Base-by-base conservation (phyloP, 805 yeast species). In the Ogataea corticis region DNA sequence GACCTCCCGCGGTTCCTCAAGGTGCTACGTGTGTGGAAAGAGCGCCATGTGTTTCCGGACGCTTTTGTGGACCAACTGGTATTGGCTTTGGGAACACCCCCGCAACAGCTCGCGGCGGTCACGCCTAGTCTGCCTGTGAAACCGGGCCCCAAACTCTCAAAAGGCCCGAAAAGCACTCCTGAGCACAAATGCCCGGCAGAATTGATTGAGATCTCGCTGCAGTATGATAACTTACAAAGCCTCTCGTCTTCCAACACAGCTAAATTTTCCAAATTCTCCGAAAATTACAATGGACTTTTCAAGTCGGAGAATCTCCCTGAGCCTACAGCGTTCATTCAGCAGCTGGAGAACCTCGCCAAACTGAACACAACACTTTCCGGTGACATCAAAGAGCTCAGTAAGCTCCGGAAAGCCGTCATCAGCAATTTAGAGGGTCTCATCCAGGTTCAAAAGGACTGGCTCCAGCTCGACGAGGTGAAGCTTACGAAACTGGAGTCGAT, bases 11-110 rank as follows among this genome's bases (percentile, higher is more conserved):
- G 75, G 49, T 70, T 79, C 16, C 69, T 65, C 27, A 70, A 84
- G 42, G 70, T 80, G 19, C 65, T 83, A 4, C 71, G 67, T 38
- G 83, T 83, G 12, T 80, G 87, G 85, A 70, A 68, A 41, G 79
- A 80, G 34, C 62, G 88, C 41, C 57, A 57, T 13, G 73, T 83
- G 1, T 81, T 77, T 51, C 54, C 63, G 12, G 45, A 46, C 2
- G 32, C 45, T 3, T 50, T 54, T 36, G 55, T 62, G 14, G 51
- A 49, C 3, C 44, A 40, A 11, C 49, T 62, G 29, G 44, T 45
- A 10, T 10, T 36, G 34, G 25, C 38, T 9, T 28, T 48, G 4
- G 46, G 40, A 15, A 33, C 41, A 7, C 42, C 43, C 12, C 39
- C 28, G 3, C 38, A 41, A 32, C 42, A 18, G 16, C 39, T 48